phyloP scores from a whole-genome alignment of 176 grass and related monocot genomes.

The Dendrocalamus sinicus region DNA sequence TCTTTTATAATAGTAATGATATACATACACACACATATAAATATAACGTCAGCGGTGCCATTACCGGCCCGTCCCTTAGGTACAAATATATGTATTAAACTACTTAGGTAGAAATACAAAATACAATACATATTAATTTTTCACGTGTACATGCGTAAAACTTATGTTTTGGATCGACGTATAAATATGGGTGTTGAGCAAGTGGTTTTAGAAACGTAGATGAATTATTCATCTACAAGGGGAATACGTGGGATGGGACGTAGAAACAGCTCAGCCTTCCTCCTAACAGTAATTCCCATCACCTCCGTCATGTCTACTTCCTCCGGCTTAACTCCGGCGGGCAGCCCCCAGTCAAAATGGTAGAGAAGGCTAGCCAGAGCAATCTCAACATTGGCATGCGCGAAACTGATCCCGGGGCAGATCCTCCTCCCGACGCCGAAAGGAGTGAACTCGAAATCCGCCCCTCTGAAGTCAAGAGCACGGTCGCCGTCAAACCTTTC shows the following conservation, averaged over 20 bases:
- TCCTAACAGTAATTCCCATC: neutral
- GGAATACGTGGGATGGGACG: slow-evolving; percentile 1
- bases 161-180: too few relatives aligned
- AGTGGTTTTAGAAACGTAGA: too few relatives aligned
- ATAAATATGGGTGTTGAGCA: too few relatives aligned
- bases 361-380: slow-evolving; percentile 33
- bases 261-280: slow-evolving; percentile 5
- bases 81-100: too few relatives aligned
- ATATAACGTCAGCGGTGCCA: too few relatives aligned
- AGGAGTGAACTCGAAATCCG: slow-evolving; percentile 45
- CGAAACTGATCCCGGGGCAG: slow-evolving; percentile 43
- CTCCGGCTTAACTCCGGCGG: neutral
- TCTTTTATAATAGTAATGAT: too few relatives aligned
- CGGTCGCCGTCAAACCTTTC: slow-evolving; percentile 35
- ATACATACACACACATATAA: too few relatives aligned
- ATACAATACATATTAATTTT: neutral
- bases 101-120: too few relatives aligned
- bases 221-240: neutral
- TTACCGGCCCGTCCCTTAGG: too few relatives aligned
- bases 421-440: slow-evolving; percentile 47
- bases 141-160: too few relatives aligned
- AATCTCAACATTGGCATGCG: slow-evolving; percentile 25
- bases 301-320: slow-evolving; percentile 32
- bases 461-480: slow-evolving; percentile 11
- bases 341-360: slow-evolving; percentile 45